phyloP scores from a whole-genome alignment of 2,329 filamentous ascomycete species.

The Bertia moriformis region DNA sequence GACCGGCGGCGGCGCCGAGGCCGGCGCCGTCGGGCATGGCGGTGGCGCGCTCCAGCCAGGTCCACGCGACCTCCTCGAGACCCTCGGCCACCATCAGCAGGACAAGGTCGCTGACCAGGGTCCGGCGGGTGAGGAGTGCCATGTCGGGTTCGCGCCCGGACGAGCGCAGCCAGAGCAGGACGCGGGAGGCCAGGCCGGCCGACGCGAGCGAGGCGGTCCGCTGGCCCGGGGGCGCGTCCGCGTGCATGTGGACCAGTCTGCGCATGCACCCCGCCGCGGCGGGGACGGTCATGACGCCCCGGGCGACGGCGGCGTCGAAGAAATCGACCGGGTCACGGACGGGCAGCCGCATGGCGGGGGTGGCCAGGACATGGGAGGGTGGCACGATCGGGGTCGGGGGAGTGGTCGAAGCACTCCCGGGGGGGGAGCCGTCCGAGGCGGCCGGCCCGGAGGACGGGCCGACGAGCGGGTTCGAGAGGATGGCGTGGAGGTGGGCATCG shows the following conservation, averaged over 20 bases:
- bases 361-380: background rate
- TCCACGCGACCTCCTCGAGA: conserved; percentile 33
- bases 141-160: conserved; percentile 24
- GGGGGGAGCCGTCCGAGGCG: conserved; percentile 12
- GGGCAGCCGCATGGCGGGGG: too few relatives aligned
- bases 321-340: conserved; percentile 33
- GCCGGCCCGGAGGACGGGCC: too few relatives aligned
- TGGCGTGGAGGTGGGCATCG: conserved; percentile 36
- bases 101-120: conserved; percentile 21
- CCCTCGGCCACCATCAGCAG: conserved; percentile 37
- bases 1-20: background rate
- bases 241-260: conserved; percentile 26
- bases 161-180: conserved; percentile 37
- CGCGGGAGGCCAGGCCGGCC: conserved; percentile 13
- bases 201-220: conserved; percentile 27
- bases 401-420: background rate
- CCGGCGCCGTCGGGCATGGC: conserved; percentile 3
- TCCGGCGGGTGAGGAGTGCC: conserved; percentile 11
- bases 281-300: conserved; percentile 37
- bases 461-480: conserved; percentile 43
- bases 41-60: conserved; percentile 27
- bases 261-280: conserved; percentile 38
- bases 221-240: conserved; percentile 16
- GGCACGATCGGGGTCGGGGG: conserved; percentile 2
- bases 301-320: conserved; percentile 38